Conservation (phyloP, 805 yeast genomes). For the Lachancea meyersii region DNA sequence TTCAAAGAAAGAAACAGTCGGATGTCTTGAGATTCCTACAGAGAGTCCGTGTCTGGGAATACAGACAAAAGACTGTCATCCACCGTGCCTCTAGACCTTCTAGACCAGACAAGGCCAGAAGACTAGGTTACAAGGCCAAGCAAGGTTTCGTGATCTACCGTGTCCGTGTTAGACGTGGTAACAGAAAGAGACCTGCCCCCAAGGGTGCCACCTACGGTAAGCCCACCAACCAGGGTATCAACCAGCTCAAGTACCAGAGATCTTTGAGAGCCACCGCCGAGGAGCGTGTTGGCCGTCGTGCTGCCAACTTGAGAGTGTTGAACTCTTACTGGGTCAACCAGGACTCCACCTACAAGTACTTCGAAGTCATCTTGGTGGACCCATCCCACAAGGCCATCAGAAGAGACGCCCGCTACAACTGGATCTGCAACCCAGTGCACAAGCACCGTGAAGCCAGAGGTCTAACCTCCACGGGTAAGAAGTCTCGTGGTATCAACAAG, state of each 20-base stretch:
- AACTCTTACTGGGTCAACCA: constrained; percentile 99
- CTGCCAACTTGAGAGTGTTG: constrained; percentile 97
- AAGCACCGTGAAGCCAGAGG: constrained; percentile 99
- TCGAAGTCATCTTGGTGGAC: constrained; percentile 94
- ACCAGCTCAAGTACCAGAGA: constrained; percentile 98
- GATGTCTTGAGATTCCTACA: constrained; percentile 97
- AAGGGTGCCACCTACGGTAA: constrained; percentile 99
- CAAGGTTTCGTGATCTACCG: constrained; percentile 99
- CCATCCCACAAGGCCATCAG: constrained; percentile 98
- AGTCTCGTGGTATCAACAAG: constrained; percentile 99
- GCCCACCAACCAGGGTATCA: constrained; percentile 99
- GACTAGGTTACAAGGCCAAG: constrained; percentile 99
- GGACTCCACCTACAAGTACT: constrained; percentile 99
- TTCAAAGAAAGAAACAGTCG: constrained; percentile 99
- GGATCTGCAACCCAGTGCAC: constrained; percentile 99
- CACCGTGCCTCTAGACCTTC: constrained; percentile 99
- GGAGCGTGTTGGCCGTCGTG: constrained; percentile 99
- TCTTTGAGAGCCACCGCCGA: constrained; percentile 97
- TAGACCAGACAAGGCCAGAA: constrained; percentile 99
- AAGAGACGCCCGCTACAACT: constrained; percentile 98
- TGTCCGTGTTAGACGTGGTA: constrained; percentile 99
- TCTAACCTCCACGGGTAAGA: constrained; percentile 96
- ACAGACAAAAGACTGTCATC: constrained; percentile 97
- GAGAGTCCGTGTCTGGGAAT: constrained; percentile 99
- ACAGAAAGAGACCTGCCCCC: constrained; percentile 99